These are phyloP conservation scores for Cryptococcus sp. DNA, from an alignment of 1,284 basidiomycete genomes.

Conservation along the genomic window DNA sequence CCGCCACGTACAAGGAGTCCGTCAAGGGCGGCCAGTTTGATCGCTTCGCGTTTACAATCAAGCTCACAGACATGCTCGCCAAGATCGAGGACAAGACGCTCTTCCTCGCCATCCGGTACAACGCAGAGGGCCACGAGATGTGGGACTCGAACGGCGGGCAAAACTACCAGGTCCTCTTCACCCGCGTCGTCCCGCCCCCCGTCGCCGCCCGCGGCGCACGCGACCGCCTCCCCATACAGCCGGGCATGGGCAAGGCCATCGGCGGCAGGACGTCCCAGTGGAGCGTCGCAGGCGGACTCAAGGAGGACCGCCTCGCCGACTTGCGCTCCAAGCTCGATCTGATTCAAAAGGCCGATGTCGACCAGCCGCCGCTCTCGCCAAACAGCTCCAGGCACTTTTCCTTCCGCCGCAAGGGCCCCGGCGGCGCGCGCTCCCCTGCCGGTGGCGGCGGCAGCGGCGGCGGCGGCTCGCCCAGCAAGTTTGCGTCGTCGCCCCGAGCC, in stretches of 20 bases:
- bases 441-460: no score
- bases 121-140: constrained; percentile 63
- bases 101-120: constrained; percentile 75
- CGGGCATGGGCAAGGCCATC: constrained; percentile 40
- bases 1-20: constrained; percentile 70
- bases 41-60: constrained; percentile 56
- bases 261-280: constrained; percentile 42
- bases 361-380: constrained; percentile 23
- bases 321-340: constrained; percentile 53
- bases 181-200: constrained; percentile 23
- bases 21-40: constrained; percentile 62
- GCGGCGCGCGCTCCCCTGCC: constrained; percentile 10
- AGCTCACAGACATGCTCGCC: constrained; percentile 53
- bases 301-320: constrained; percentile 48
- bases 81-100: constrained; percentile 83
- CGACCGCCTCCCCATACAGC: constrained; percentile 24
- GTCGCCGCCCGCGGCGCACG: constrained; percentile 10
- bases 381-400: constrained; percentile 15
- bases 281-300: constrained; percentile 47
- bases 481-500: constrained; percentile 7
- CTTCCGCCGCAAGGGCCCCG: constrained; percentile 12
- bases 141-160: constrained; percentile 88
- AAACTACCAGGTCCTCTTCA: constrained; percentile 67
- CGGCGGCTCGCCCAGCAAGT: constrained; percentile 8
- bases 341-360: constrained; percentile 51